These are phyloP conservation scores for Oryza longistaminata DNA, from an alignment of 176 grass and related monocot species.

Conservation along the genomic window DNA sequence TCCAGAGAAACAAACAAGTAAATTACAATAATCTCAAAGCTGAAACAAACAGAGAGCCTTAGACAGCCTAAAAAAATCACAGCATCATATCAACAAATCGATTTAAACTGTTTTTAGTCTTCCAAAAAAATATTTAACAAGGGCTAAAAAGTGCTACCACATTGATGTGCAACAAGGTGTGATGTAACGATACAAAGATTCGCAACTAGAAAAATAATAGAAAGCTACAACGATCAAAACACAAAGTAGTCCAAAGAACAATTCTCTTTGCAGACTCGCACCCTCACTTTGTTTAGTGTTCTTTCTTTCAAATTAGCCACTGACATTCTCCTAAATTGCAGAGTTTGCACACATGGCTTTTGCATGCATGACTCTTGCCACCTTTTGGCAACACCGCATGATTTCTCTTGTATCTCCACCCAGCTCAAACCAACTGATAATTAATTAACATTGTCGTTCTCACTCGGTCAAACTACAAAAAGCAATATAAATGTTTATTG, in stretches of 20 bases:
- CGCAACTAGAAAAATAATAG: not conserved
- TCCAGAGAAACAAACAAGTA: too few species aligned
- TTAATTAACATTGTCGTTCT: not conserved
- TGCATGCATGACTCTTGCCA: constrained; percentile 2
- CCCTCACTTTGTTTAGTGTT: too few species aligned
- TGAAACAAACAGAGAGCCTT: too few species aligned
- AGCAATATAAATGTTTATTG: not conserved
- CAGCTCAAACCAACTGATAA: not conserved
- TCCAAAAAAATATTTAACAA: not conserved
- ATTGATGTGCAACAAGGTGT: not conserved
- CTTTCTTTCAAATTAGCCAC: not conserved
- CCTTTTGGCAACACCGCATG: not conserved
- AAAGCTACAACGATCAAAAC: not conserved
- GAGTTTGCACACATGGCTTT: not conserved
- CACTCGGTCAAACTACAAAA: not conserved
- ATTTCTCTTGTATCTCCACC: not conserved
- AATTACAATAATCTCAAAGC: too few species aligned
- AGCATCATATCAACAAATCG: too few species aligned
- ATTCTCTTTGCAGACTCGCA: not conserved
- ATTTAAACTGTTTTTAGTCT: not conserved
- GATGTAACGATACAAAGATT: not conserved
- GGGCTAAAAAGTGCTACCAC: not conserved
- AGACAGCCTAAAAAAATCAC: too few species aligned
- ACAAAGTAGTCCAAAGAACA: not conserved
- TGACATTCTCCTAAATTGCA: not conserved